Evolutionary conservation across 1,139 yeast genomes (phyloP), one percentile per base, ranked within the genome.

Genomic region (Kurtzmaniella quercitrusa): DNA sequence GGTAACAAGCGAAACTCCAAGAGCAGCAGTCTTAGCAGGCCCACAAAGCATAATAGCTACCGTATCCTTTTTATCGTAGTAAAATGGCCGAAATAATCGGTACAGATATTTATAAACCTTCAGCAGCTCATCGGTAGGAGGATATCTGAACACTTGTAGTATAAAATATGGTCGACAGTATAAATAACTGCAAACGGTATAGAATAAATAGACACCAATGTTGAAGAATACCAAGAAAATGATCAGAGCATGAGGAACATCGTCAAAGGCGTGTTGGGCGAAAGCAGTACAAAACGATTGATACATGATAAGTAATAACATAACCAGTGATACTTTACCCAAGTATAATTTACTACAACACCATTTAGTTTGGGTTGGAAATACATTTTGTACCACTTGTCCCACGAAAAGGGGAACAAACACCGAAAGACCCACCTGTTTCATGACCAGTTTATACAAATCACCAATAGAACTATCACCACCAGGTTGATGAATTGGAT

Each of bases 1-100:
- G 1, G 89, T 71, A 9, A 86, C 72, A 45, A 89, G 70, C 1
- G 95, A 85, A 1, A 89, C 95, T 39, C 96, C 96, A 43, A 89
- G 69, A 0, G 96, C 96, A 0, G 95, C 96, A 0, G 96, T 88
- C 59, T 89, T 89, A 3, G 96, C 95, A 1, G 95, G 94, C 6
- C 95, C 96, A 62, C 96, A 88, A 46, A 88, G 75, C 83, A 89
- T 76, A 40, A 89, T 74, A 3, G 93, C 77, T 27, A 87, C 87
- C 0, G 96, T 80, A 56, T 89, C 96, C 44, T 68, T 64, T 52
- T 83, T 77, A 51, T 73, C 70, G 62, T 85, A 85, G 60, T 84
- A 85, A 54, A 87, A 86, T 1, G 93, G 91, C 42, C 70, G 69
- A 50, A 85, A 72, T 1, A 64, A 52, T 43, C 56, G 65, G 56